Evolutionary conservation across 2,329 filamentous ascomycete genomes (phyloP), one percentile per base, ranked within the genome.

Genomic region (Colletotrichum lini): DNA sequence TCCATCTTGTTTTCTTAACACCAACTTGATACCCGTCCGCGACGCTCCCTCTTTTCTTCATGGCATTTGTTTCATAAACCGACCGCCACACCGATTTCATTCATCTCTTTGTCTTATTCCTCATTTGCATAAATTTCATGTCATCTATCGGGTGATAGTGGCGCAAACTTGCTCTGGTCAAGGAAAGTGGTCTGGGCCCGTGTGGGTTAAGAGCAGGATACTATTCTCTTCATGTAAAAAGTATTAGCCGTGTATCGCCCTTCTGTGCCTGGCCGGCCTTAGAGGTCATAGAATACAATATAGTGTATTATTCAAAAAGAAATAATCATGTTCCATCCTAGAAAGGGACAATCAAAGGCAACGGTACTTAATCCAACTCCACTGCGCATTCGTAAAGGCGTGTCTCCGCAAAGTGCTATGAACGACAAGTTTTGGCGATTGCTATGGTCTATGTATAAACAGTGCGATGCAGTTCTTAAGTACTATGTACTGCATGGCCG

Each of bases 11-110:
- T 13, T 50, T 62, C 6, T 57, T 42, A 23, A 47, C 49, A 57
- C 56, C 40, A 50, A 61, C 65, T 70, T 70, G 67, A 72, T 72
- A 72, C 70, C 70, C 70, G 70, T 70, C 67, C 66, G 70, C 59
- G 61, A 70, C 70, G 57, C 70, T 72, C 66, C 59, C 30, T 52
- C 60, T 57, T 21, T 67, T 57, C 47, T 66, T n/a, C 50, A 61
- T 30, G 47, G 21, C 38, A 58, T 45, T 63, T 58, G 44, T 49
- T 67, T 64, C 45, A 63, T 23, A 21, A 45, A 23, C 30, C 21
- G 64, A 21, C 44, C 26, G 35, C 50, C 50, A 57, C 52, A 49
- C 15, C 52, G 23, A 18, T 64, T 72, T 40, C 69, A 10, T 69
- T 72, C 69, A 21, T 59, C 47, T 54, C 38, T n/a, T 38, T 64